Conservation (phyloP, 805 yeast genomes). For the Kodamaea kaohsiungensis region DNA sequence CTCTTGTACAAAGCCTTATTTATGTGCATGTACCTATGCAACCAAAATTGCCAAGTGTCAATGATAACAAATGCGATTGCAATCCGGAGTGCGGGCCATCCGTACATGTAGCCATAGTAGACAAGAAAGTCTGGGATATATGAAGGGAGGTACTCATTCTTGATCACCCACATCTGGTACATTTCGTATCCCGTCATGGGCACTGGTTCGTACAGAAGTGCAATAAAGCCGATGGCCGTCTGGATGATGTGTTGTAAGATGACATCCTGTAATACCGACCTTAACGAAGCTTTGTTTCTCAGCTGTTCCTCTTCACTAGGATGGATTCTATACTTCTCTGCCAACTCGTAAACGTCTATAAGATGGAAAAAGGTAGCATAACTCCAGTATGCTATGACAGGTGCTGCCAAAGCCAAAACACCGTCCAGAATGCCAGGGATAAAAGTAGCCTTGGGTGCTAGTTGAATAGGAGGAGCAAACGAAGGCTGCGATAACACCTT, state of each 20-base stretch:
- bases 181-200: slow-evolving; percentile 55
- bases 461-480: slow-evolving; percentile 14
- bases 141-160: slow-evolving; percentile 37
- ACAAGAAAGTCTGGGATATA: slow-evolving; percentile 50
- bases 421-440: slow-evolving; percentile 71
- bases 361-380: slow-evolving; percentile 73
- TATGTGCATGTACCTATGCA: slow-evolving; percentile 87
- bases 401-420: slow-evolving; percentile 66
- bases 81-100: slow-evolving; percentile 59
- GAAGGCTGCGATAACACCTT: slow-evolving; percentile 3
- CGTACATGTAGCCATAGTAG: slow-evolving; percentile 59
- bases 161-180: slow-evolving; percentile 47
- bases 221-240: slow-evolving; percentile 61
- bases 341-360: slow-evolving; percentile 71
- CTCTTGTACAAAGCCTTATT: slow-evolving; percentile 72
- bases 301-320: slow-evolving; percentile 81
- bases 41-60: slow-evolving; percentile 94
- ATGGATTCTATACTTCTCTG: slow-evolving; percentile 86
- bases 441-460: slow-evolving; percentile 40
- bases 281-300: slow-evolving; percentile 72
- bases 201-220: slow-evolving; percentile 57
- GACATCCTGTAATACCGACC: slow-evolving; percentile 79
- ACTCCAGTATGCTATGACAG: slow-evolving; percentile 83
- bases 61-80: slow-evolving; percentile 67
- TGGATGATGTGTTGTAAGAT: slow-evolving; percentile 83